Evolutionary conservation across 1,139 yeast genomes (phyloP).

Genomic region (Taphrina confusa): DNA sequence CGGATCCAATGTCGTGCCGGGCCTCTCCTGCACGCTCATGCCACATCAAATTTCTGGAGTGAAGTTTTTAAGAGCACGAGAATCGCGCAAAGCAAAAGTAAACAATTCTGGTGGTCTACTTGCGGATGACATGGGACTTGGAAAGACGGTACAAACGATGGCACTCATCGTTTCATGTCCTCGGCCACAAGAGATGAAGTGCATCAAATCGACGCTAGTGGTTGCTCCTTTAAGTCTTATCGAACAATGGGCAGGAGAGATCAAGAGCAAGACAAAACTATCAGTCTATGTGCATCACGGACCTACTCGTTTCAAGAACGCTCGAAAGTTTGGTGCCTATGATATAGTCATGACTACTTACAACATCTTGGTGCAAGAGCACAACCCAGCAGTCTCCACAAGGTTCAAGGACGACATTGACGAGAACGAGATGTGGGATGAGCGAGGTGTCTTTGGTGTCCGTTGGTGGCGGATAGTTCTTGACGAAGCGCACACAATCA

Average conservation of each 20-base stretch:
- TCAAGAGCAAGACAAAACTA: constrained; percentile 50
- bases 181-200: constrained; percentile 19
- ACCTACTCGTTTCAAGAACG: constrained; percentile 19
- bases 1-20: constrained; percentile 37
- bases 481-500: constrained; percentile 93
- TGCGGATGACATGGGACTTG: constrained; percentile 97
- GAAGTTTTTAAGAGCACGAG: constrained; percentile 54
- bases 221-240: constrained; percentile 74
- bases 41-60: constrained; percentile 64
- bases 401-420: constrained; percentile 7
- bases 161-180: constrained; percentile 58
- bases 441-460: constrained; percentile 66
- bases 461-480: constrained; percentile 76
- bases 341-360: constrained; percentile 76
- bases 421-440: constrained; percentile 22
- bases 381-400: constrained; percentile 57
- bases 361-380: constrained; percentile 27
- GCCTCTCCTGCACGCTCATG: constrained; percentile 60
- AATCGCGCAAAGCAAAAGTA: constrained; percentile 52
- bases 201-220: constrained; percentile 57
- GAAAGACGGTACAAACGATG: constrained; percentile 82
- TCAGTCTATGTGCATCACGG: constrained; percentile 36
- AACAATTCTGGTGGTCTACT: constrained; percentile 80
- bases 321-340: constrained; percentile 44
- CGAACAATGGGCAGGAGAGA: constrained; percentile 71